Evolutionary conservation across 352 stramenopile species (phyloP).

Genomic region (Globisporangium uncinulatum): DNA sequence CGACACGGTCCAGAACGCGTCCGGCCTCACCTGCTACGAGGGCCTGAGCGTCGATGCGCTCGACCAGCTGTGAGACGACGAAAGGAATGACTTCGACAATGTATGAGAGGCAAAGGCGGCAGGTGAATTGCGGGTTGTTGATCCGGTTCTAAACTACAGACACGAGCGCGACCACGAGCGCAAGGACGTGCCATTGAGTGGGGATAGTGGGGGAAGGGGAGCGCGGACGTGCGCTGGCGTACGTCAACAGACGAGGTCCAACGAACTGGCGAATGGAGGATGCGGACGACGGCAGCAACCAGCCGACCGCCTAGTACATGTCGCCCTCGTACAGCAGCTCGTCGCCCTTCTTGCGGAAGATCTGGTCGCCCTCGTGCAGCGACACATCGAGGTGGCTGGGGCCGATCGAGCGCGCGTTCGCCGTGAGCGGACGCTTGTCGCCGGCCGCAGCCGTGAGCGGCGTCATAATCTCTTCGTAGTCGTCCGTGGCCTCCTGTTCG

Average conservation of each 20-base stretch:
- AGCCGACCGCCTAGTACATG: conserved; percentile 65
- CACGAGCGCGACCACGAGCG: not conserved
- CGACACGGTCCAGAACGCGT: conserved; percentile 88
- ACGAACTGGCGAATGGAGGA: not conserved
- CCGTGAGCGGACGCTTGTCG: conserved; percentile 49
- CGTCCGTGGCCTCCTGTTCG: conserved; percentile 83
- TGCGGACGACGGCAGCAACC: too few relatives aligned
- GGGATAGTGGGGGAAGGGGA: too few relatives aligned
- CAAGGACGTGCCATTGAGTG: not conserved
- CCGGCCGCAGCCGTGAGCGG: conserved; percentile 61
- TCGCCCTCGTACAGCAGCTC: conserved; percentile 86
- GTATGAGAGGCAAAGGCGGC: not conserved
- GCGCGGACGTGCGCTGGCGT: not conserved
- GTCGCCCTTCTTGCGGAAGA: conserved; percentile 80
- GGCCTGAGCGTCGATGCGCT: conserved; percentile 62
- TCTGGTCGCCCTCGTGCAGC: conserved; percentile 84
- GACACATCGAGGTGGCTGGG: conserved; percentile 70
- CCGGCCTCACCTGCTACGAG: conserved; percentile 94
- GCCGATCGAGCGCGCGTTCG: conserved; percentile 60
- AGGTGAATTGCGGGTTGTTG: not conserved
- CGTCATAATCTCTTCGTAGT: conserved; percentile 90
- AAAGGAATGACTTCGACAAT: not conserved
- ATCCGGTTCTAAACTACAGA: conserved; percentile 17
- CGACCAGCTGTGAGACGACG: conserved; percentile 7
- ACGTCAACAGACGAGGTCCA: not conserved